Evolutionary conservation across 805 yeast genomes (phyloP), one percentile per base, ranked within the genome.

Genomic region (Komagataella phaffii): DNA sequence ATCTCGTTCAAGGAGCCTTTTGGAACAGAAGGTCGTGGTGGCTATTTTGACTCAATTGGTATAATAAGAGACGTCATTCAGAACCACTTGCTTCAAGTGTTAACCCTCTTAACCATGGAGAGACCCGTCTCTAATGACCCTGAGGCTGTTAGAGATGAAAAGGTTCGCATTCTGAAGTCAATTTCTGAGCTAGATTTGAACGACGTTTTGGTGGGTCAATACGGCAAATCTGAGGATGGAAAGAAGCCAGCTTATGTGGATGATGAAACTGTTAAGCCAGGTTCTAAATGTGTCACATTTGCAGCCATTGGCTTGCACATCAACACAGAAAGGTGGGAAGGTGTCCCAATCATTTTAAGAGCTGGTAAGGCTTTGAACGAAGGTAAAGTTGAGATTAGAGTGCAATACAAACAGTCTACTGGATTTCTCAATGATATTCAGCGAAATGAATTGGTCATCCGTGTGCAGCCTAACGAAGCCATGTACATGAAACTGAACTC

Each of bases 21-120:
- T 61, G 99, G 99, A 52, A 93, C 99, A 45, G 96, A 93, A 71
- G 99, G 99, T 53, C 81, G 99, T 65, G 99, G 99, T 59, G 99
- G 99, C 44, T 93, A 93, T 73, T 93, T 93, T 63, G 98, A 93
- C 69, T 74, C 76, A 52, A 88, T 90, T 62, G 99, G 99, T 53
- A 93, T 93, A 64, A 86, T 93, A 59, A 81, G 99, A 68, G 99
- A 93, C 64, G 98, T 93, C 49, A 91, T 93, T 88, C 99, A 93
- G 74, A 93, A 93, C 76, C 99, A 93, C 71, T 70, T 93, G 60
- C 75, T 91, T 63, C 99, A 93, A 73, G 95, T 91, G 19, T 72
- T 93, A 64, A 90, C 98, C 5, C 68, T 93, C 52, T 72, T 91
- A 54, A 87, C 96, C 51, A 91, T 93, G 96, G 98, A 93, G 66